These are phyloP conservation scores for Vitis rupestris DNA, from an alignment of 164 flowering plant genomes.

Conservation along the genomic window DNA sequence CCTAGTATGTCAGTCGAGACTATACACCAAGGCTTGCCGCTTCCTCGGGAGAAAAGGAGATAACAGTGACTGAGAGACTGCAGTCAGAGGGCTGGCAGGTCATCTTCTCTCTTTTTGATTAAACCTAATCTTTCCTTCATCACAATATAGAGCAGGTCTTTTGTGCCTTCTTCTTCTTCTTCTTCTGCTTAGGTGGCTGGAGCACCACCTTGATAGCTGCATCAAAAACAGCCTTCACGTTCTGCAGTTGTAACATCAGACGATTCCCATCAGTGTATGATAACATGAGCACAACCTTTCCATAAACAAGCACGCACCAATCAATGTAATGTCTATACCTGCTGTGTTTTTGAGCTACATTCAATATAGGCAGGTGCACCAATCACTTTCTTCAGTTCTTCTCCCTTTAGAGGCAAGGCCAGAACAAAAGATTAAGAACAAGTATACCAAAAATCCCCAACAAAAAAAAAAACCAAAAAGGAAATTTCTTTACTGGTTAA, in stretches of 20 bases:
- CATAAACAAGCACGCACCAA: background rate
- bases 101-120: background rate
- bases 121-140: constrained; percentile 17
- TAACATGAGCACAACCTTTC: background rate
- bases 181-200: constrained; percentile 64
- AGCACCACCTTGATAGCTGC: constrained; percentile 74
- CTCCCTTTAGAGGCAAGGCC: constrained; percentile 43
- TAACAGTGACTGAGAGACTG: background rate
- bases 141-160: constrained; percentile 53
- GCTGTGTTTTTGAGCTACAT: constrained; percentile 77
- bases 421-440: background rate
- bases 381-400: constrained; percentile 58
- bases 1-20: constrained; percentile 29
- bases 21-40: constrained; percentile 26
- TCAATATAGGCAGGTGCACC: constrained; percentile 67
- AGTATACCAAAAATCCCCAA: background rate
- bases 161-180: constrained; percentile 49
- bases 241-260: constrained; percentile 32
- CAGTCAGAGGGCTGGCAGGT: constrained; percentile 5
- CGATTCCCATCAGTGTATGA: background rate
- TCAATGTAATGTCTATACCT: constrained; percentile 27
- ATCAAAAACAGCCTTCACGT: constrained; percentile 68
- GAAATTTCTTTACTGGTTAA: background rate
- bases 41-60: constrained; percentile 5
- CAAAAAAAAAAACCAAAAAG: background rate